Evolutionary conservation across 2,329 filamentous ascomycete genomes (phyloP).

Genomic region (Ceratocystis huliohia): DNA sequence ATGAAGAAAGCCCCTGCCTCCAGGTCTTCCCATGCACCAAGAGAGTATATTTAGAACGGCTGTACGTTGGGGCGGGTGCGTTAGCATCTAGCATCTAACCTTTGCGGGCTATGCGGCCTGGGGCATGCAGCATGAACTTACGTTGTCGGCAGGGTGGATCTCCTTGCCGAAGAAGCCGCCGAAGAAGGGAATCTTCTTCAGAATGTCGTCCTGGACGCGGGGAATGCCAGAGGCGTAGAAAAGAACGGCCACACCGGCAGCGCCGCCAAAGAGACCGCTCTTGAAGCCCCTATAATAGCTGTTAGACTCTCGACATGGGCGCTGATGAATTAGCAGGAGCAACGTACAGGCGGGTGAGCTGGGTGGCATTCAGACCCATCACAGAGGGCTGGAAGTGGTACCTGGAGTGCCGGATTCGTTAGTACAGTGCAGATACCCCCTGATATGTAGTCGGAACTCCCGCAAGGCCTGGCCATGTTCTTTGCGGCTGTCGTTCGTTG

Average conservation of each 20-base stretch:
- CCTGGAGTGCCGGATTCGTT: conserved; percentile 29
- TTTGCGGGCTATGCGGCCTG: neutral
- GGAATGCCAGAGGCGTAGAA: conserved; percentile 52
- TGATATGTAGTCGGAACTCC: conserved; percentile 22
- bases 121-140: conserved; percentile 4
- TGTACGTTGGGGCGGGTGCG: neutral
- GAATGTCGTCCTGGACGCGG: conserved; percentile 45
- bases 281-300: conserved; percentile 36
- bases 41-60: conserved; percentile 22
- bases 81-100: neutral
- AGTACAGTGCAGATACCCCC: conserved; percentile 24
- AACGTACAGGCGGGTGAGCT: conserved; percentile 41
- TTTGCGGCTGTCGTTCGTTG: too few relatives aligned
- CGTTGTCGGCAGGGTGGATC: conserved; percentile 21
- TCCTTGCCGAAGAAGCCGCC: conserved; percentile 10
- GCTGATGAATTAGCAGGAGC: neutral
- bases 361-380: conserved; percentile 39
- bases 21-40: conserved; percentile 20
- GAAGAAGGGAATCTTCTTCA: conserved; percentile 34
- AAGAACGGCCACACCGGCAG: conserved; percentile 44
- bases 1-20: conserved; percentile 6
- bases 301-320: neutral
- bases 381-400: conserved; percentile 48
- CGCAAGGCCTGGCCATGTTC: neutral
- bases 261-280: conserved; percentile 43